A percentile compares a stretch with the other conserved stretches of the same genome.
Conservation (phyloP, 345 rosid species). For the Arabidopsis arenosa region DNA sequence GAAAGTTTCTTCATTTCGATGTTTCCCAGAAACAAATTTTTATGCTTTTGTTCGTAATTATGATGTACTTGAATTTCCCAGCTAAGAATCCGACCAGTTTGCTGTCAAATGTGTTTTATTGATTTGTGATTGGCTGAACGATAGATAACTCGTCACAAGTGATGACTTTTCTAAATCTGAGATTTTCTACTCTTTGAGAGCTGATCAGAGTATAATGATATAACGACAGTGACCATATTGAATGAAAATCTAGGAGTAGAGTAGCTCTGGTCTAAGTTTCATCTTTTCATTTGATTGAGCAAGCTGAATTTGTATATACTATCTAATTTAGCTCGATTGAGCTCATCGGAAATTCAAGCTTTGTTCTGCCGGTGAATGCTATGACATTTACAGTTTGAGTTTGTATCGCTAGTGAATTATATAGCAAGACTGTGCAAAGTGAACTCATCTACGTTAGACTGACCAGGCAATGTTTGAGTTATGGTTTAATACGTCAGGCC, state of each 20-base stretch:
- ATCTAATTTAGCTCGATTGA: no score
- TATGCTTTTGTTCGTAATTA: conserved; percentile 4
- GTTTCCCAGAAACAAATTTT: conserved; percentile 11
- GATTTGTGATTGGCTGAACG: conserved; percentile 5
- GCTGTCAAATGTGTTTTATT: conserved; percentile 22
- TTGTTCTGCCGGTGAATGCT: background rate
- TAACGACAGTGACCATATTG: background rate
- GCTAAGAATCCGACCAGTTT: conserved; percentile 12
- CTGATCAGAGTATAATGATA: conserved; percentile 3
- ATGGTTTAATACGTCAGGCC: background rate
- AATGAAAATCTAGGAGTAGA: background rate
- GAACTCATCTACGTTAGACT: background rate
- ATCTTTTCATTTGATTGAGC: conserved; percentile 26
- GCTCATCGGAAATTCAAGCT: background rate
- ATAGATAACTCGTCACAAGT: background rate
- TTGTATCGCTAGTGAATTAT: conserved; percentile 7
- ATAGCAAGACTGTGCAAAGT: background rate
- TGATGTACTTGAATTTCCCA: background rate
- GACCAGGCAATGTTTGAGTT: conserved; percentile 9
- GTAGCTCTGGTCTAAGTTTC: background rate
- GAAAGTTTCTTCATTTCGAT: conserved; percentile 17
- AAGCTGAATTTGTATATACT: background rate
- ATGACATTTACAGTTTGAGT: conserved; percentile 12
- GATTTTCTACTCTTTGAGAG: background rate
- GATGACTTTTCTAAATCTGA: conserved; percentile 2